Percentiles rank a stretch among this genome's conserved stretches.
These are phyloP conservation scores for Annulohypoxylon stygium DNA, from an alignment of 495 filamentous ascomycete genomes.

Conservation along the genomic window DNA sequence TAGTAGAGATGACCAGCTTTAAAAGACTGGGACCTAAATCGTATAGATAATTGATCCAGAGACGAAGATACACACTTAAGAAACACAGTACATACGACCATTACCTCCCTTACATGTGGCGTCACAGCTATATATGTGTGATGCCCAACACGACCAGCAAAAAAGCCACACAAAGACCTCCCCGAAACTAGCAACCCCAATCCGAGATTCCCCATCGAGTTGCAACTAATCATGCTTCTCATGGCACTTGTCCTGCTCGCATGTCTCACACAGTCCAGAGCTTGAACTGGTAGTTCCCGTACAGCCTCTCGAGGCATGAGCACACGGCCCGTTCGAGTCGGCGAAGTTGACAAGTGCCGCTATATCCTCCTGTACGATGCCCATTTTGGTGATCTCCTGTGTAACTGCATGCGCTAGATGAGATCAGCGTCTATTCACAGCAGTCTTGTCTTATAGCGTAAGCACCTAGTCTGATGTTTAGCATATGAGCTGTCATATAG, in stretches of 20 bases:
- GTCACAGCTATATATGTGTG: background rate
- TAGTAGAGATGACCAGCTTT: slow-evolving; percentile 3
- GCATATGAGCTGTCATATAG: slow-evolving; percentile 44
- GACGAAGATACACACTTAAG: slow-evolving; percentile 5
- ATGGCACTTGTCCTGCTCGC: slow-evolving; percentile 9
- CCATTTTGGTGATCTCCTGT: slow-evolving; percentile 12
- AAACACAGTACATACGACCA: slow-evolving; percentile 11
- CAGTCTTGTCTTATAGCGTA: slow-evolving; percentile 7
- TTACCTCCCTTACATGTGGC: slow-evolving; percentile 14
- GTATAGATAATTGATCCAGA: background rate
- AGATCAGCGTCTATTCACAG: slow-evolving; percentile 7
- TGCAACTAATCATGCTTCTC: slow-evolving; percentile 12
- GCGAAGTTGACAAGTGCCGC: background rate
- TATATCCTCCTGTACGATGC: background rate
- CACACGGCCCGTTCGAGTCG: slow-evolving; percentile 16
- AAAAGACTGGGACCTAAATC: background rate
- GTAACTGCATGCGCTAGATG: background rate
- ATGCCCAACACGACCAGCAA: slow-evolving; percentile 12
- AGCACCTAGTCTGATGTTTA: slow-evolving; percentile 20
- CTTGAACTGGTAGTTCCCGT: background rate
- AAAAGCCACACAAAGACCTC: slow-evolving; percentile 13
- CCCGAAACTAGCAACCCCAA: background rate
- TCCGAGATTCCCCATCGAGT: background rate
- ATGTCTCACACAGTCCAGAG: slow-evolving; percentile 18
- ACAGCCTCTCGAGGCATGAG: slow-evolving; percentile 31